Percentiles rank a stretch among this genome's conserved stretches.
Conservation (phyloP, 192 early-diverging fungal species). For the Rhizophagus clarus region DNA sequence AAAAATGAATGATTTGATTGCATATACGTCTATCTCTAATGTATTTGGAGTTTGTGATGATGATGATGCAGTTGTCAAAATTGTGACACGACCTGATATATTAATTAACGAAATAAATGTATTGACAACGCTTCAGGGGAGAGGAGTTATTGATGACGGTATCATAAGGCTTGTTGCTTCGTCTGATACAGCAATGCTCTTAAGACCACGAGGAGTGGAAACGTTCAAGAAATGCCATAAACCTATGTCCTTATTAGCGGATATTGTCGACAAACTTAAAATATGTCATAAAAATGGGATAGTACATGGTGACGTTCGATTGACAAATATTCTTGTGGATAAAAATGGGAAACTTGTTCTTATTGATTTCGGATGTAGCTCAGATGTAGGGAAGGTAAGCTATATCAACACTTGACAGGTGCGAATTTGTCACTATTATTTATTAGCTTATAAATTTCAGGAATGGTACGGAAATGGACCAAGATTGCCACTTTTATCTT, state of each 20-base stretch:
- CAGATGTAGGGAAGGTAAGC: not conserved
- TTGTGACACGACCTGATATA: not conserved
- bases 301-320: not conserved
- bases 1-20: not conserved
- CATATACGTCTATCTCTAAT: not conserved
- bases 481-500: constrained; percentile 4
- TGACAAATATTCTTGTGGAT: not conserved
- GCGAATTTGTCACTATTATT: not conserved
- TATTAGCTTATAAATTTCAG: not conserved
- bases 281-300: not conserved
- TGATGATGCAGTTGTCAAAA: constrained; percentile 2
- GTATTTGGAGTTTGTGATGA: not conserved
- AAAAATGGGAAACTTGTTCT: not conserved
- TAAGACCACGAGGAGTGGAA: not conserved
- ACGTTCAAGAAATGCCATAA: too few species aligned
- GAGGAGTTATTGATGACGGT: not conserved
- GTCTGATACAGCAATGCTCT: not conserved
- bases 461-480: not conserved
- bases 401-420: not conserved
- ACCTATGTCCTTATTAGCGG: too few species aligned
- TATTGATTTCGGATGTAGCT: not conserved
- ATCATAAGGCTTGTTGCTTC: not conserved
- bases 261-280: not conserved
- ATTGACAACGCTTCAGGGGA: not conserved
- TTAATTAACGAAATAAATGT: not conserved